A percentile compares a stretch with the other conserved stretches of the same genome.
These are phyloP conservation scores for Apophysomyces ossiformis DNA, from an alignment of 371 early-diverging fungal species.

Conservation along the genomic window DNA sequence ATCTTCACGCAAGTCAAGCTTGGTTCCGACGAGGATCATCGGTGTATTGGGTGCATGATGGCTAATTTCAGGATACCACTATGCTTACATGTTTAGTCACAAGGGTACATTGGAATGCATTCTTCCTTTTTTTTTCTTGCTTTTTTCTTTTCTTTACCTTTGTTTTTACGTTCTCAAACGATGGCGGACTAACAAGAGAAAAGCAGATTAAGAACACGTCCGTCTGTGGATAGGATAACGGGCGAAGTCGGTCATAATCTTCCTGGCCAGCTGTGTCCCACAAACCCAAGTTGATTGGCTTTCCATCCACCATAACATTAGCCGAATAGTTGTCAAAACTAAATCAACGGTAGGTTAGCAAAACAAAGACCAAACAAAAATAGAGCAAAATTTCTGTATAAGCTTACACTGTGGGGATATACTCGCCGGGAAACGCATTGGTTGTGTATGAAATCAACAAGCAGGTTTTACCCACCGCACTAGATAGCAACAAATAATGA, in stretches of 20 bases:
- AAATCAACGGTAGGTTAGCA: constrained; percentile 3
- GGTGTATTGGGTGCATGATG: constrained; percentile 96
- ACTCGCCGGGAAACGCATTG: constrained; percentile 82
- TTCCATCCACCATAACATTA: constrained; percentile 80
- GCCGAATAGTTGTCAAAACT: constrained; percentile 84
- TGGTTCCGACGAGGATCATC: constrained; percentile 97
- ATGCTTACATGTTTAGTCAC: constrained; percentile 1
- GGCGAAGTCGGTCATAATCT: constrained; percentile 98
- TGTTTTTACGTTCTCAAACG: constrained; percentile 80
- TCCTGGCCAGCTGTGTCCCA: constrained; percentile 99
- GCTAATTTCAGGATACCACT: constrained; percentile 96
- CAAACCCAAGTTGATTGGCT: constrained; percentile 79
- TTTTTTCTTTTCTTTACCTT: constrained; percentile 50
- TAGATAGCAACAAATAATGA: constrained; percentile 22
- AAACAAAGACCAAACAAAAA: background rate
- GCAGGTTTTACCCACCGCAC: constrained; percentile 85
- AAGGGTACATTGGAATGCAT: background rate
- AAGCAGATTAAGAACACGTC: constrained; percentile 89
- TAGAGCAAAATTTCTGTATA: background rate
- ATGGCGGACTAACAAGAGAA: constrained; percentile 74
- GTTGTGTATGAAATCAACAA: constrained; percentile 78
- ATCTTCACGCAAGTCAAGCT: constrained; percentile 97
- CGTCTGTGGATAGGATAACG: constrained; percentile 86
- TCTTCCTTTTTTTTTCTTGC: background rate
- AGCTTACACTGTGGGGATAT: constrained; percentile 75